phyloP scores from a whole-genome alignment of 768 basidiomycete species.

The Leccinum pellstonianum region DNA sequence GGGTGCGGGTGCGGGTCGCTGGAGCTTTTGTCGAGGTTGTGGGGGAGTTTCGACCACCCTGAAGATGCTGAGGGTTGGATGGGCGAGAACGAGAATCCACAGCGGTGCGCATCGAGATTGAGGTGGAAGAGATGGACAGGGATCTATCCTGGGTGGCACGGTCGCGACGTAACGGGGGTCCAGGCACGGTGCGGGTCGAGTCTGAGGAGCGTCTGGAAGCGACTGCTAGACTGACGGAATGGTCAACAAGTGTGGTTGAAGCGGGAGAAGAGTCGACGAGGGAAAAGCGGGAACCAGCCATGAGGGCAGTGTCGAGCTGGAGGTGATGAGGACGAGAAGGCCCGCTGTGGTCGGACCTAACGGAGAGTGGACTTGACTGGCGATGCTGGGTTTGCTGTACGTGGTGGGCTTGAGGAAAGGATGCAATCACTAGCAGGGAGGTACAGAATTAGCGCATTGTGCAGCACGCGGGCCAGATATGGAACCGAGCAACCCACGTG shows the following conservation, averaged over 20 bases:
- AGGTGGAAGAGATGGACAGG: slow-evolving; percentile 73
- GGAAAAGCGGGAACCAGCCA: slow-evolving; percentile 42
- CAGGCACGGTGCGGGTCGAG: slow-evolving; percentile 61
- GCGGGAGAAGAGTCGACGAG: slow-evolving; percentile 43
- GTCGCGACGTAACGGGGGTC: slow-evolving; percentile 53
- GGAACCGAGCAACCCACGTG: slow-evolving; percentile 40
- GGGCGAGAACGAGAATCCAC: slow-evolving; percentile 39
- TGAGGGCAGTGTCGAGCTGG: slow-evolving; percentile 56
- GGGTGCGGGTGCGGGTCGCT: slow-evolving; percentile 49
- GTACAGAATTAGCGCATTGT: slow-evolving; percentile 27
- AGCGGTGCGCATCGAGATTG: slow-evolving; percentile 48
- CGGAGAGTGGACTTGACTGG: slow-evolving; percentile 38
- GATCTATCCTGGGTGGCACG: slow-evolving; percentile 66
- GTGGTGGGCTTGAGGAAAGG: slow-evolving; percentile 26
- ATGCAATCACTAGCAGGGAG: slow-evolving; percentile 25
- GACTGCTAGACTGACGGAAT: slow-evolving; percentile 18
- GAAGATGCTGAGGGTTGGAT: slow-evolving; percentile 34
- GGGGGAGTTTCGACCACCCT: slow-evolving; percentile 40
- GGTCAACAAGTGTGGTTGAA: slow-evolving; percentile 42
- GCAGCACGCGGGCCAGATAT: slow-evolving; percentile 28
- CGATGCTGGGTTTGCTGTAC: slow-evolving; percentile 28
- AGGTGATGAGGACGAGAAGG: slow-evolving; percentile 47
- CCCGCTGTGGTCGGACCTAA: slow-evolving; percentile 38
- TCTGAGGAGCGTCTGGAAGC: slow-evolving; percentile 65
- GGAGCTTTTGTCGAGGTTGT: slow-evolving; percentile 36